Conservation (phyloP, 176 grass and related monocot genomes). For the Oryza nivara region DNA sequence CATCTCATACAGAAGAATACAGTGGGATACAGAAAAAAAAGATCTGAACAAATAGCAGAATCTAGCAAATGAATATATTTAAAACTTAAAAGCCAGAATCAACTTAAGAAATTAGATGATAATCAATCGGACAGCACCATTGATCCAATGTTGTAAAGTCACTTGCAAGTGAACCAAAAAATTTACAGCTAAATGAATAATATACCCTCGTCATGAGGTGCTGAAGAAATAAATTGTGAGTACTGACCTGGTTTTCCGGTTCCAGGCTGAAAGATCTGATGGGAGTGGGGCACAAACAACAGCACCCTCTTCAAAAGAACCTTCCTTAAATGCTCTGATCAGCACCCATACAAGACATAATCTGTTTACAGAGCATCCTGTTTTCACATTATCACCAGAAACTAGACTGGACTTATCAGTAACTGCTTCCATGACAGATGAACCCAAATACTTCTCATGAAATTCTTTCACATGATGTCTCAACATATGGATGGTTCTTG, state of each 20-base stretch:
- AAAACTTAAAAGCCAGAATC: background rate
- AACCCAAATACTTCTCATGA: conserved; percentile 40
- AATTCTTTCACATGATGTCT: conserved; percentile 55
- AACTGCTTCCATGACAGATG: conserved; percentile 31
- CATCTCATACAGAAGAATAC: background rate
- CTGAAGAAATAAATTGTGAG: conserved; percentile 22
- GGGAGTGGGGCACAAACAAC: conserved; percentile 71
- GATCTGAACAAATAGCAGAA: background rate
- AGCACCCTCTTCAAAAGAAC: conserved; percentile 86
- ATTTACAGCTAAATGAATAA: background rate
- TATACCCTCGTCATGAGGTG: background rate
- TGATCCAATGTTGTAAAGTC: conserved; percentile 1
- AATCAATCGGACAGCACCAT: background rate
- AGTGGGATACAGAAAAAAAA: background rate
- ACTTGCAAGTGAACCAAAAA: conserved; percentile 2
- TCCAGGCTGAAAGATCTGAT: conserved; percentile 81
- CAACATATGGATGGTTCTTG: conserved; percentile 61
- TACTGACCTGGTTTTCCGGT: conserved; percentile 72
- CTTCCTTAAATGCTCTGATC: conserved; percentile 71
- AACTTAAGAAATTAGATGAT: background rate
- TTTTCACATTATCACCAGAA: conserved; percentile 23
- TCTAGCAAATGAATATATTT: no score
- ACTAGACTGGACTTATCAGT: conserved; percentile 31
- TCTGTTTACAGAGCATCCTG: conserved; percentile 29
- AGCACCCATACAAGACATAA: conserved; percentile 73